Evolutionary conservation across 306 rosid genomes (phyloP), one percentile per base, ranked within the genome.

Genomic region (Citrullus colocynthis): DNA sequence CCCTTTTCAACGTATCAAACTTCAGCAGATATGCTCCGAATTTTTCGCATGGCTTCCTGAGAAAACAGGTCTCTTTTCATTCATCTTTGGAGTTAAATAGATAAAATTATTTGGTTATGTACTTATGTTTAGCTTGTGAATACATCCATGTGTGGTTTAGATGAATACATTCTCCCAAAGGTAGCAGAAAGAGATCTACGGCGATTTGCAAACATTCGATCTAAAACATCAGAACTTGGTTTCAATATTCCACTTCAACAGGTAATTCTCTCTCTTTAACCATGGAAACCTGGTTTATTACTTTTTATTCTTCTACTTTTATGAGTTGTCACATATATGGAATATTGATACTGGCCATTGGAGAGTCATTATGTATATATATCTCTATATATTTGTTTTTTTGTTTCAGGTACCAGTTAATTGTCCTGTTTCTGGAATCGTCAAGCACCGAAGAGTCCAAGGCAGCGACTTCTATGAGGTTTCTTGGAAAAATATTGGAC

Each of bases 101-200:
- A 30, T 30, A 51, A 28, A 42, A 5, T 42, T 20, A 0, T 71
- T 36, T 73, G 42, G 42, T 61, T 24, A 24, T 24, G 28, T 24
- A 24, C 28, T 24, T 17, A 17, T 64, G 72, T 41, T 70, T 54
- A 49, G 73, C 55, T 55, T 34, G 49, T 48, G 32, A 57, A 20
- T 48, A 13, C 54, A 48, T 48, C 17, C 54, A 13, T 37, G 18
- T 15, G n/a, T 77, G 39, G 85, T 71, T 81, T 83, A 90, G 96
- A 92, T 81, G 92, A 90, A 57, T 90, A 88, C 78, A 89, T 92
- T 70, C 96, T 92, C 80, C 93, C 96, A 58, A 84, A 88, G 84
- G 87, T 92, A 37, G 93, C 96, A 56, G 97, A 92, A 74, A 87
- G 96, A 82, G 86, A 87, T 78, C 79, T 92, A 84, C 87, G 93